phyloP scores from a whole-genome alignment of 495 filamentous ascomycete species.

The Penicillium bialowiezense region DNA sequence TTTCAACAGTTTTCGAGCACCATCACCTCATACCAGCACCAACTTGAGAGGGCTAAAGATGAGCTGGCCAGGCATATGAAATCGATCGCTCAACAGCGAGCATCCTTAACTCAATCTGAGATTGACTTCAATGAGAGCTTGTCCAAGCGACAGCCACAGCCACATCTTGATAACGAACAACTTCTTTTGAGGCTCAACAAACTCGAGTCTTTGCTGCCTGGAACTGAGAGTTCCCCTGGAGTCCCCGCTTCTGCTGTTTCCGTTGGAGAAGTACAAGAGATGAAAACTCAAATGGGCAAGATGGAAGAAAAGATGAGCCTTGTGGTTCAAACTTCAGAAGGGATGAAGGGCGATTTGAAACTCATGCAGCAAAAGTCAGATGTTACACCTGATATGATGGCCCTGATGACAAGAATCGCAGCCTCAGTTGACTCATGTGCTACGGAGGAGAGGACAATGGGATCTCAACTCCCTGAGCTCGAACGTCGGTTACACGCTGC shows the following conservation, averaged over 20 bases:
- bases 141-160: background rate
- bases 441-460: background rate
- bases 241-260: too few relatives aligned
- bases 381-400: background rate
- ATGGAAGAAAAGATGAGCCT: background rate
- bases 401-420: background rate
- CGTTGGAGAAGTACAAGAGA: too few relatives aligned
- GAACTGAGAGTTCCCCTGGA: too few relatives aligned
- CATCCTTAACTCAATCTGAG: background rate
- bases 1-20: constrained; percentile 20
- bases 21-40: constrained; percentile 6
- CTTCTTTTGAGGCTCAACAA: background rate
- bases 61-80: background rate
- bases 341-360: too few relatives aligned
- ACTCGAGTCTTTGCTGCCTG: background rate
- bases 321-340: background rate
- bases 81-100: background rate
- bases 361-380: background rate
- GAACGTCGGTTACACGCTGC: too few relatives aligned
- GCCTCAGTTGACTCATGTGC: background rate
- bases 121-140: background rate
- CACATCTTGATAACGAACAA: background rate
- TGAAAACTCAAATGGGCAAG: too few relatives aligned
- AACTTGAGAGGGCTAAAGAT: background rate
- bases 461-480: background rate